Base-by-base conservation (phyloP, 805 yeast species). In the Cyberlindnera lachancei region DNA sequence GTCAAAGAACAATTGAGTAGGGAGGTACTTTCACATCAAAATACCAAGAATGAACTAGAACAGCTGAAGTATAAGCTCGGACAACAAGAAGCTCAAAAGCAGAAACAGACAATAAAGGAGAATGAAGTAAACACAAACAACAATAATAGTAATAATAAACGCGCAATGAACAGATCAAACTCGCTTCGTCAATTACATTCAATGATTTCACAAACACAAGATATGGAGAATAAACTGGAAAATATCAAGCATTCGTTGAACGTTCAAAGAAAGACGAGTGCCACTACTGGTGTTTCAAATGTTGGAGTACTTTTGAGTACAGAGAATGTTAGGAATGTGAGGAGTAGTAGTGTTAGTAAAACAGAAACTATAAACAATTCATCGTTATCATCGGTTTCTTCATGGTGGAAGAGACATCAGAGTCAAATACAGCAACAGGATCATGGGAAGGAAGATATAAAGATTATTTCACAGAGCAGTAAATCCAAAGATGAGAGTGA, bases 101-200 rank as follows among this genome's bases (percentile, higher is more conserved):
- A 35, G 9, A 27, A 28, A n/a, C 34, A 9, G 30, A 15, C 27
- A 12, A 27, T 33, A 7, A n/a, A 13, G 18, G 31, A 27, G 20
- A 19, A 22, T 21, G 14, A 11, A 8, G n/a, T 9, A 15, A 13
- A 10, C 8, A 11, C 29, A 24, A 33, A 33, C 11, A 29, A 25
- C n/a, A 32, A 25, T 8, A 8, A 21, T 3, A 12, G 29, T n/a
- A n/a, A n/a, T n/a, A n/a, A n/a, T n/a, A n/a, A n/a, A n/a, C n/a
- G n/a, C n/a, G 10, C 7, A 6, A 33, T 53, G 29, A 35, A 50
- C 2, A 46, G 49, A 31, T 52, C 57, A 1, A 45, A 44, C 8
- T 54, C 59, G 0, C 37, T 55, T 15, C 38, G 50, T 27, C 59
- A 54, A 23, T 31, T 55, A 11, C 58, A 54, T 30, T 30, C 47